These are phyloP conservation scores for Halenospora varia DNA, from an alignment of 495 filamentous ascomycete genomes.

Conservation along the genomic window DNA sequence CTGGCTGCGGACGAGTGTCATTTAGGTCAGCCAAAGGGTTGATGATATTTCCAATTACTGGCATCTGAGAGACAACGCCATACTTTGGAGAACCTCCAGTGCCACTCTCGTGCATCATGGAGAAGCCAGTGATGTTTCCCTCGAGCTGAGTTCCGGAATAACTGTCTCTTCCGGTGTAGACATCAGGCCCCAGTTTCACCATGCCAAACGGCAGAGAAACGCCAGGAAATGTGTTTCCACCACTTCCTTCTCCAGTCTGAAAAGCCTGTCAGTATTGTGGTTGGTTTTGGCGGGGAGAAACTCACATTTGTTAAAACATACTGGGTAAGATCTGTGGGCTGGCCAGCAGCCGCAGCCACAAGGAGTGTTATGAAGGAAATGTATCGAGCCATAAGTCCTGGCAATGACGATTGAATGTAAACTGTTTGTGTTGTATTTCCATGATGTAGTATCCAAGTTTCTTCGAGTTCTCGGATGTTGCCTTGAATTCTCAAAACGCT, in stretches of 20 bases:
- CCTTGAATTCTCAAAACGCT: no score
- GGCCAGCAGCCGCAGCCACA: neutral
- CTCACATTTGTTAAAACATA: constrained; percentile 23
- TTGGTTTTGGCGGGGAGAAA: constrained; percentile 16
- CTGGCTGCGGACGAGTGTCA: constrained; percentile 42
- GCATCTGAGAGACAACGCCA: constrained; percentile 65
- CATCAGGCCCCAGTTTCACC: constrained; percentile 68
- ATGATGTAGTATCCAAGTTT: no score
- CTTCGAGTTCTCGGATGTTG: no score
- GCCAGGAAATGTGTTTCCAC: constrained; percentile 69
- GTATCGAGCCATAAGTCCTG: neutral
- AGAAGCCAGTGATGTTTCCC: constrained; percentile 65
- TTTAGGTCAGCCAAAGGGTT: constrained; percentile 58
- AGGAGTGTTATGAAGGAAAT: neutral
- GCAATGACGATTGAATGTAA: neutral
- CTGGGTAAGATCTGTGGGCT: constrained; percentile 21
- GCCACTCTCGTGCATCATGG: constrained; percentile 70
- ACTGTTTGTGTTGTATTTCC: neutral
- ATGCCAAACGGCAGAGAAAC: constrained; percentile 62
- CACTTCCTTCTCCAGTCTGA: constrained; percentile 38
- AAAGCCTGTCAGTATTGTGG: neutral
- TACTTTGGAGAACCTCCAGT: constrained; percentile 76
- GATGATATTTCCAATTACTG: constrained; percentile 45
- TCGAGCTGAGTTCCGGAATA: constrained; percentile 60
- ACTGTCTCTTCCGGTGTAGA: constrained; percentile 51